Evolutionary conservation across 257 asterid species (phyloP).

Genomic region (Fraxinus quadrangulata): DNA sequence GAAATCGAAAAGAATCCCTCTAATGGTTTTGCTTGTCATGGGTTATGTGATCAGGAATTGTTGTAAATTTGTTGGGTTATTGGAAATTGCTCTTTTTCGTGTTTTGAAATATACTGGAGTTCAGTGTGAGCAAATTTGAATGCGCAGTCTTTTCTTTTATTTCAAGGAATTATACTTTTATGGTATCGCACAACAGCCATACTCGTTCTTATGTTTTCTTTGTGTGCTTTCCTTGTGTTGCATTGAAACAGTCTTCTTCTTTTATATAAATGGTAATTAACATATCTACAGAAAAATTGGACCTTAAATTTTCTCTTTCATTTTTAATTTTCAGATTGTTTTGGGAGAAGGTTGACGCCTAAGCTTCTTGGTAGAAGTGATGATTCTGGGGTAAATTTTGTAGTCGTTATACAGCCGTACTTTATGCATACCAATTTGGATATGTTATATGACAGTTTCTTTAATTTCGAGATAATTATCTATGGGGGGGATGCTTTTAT

Average conservation of each 20-base stretch:
- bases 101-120: slow-evolving; percentile 8
- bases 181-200: neutral
- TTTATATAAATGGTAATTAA: slow-evolving; percentile 1
- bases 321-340: slow-evolving; percentile 67
- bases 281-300: neutral
- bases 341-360: slow-evolving; percentile 92
- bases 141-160: neutral
- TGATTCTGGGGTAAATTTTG: slow-evolving; percentile 72
- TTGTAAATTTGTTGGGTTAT: neutral
- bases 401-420: neutral
- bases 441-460: neutral
- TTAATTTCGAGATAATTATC: slow-evolving; percentile 4
- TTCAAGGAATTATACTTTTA: neutral
- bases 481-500: slow-evolving; percentile 3
- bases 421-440: slow-evolving; percentile 16
- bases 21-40: slow-evolving; percentile 7
- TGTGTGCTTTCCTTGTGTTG: slow-evolving; percentile 15
- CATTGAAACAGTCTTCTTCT: slow-evolving; percentile 10
- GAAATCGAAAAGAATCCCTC: neutral
- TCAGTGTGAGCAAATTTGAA: neutral
- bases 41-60: slow-evolving; percentile 19
- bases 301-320: slow-evolving; percentile 25
- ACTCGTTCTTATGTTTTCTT: slow-evolving; percentile 18
- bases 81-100: slow-evolving; percentile 9
- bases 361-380: slow-evolving; percentile 82